Evolutionary conservation across 345 rosid species (phyloP), one percentile per base, ranked within the genome.

Genomic region (Gossypium mustelinum): DNA sequence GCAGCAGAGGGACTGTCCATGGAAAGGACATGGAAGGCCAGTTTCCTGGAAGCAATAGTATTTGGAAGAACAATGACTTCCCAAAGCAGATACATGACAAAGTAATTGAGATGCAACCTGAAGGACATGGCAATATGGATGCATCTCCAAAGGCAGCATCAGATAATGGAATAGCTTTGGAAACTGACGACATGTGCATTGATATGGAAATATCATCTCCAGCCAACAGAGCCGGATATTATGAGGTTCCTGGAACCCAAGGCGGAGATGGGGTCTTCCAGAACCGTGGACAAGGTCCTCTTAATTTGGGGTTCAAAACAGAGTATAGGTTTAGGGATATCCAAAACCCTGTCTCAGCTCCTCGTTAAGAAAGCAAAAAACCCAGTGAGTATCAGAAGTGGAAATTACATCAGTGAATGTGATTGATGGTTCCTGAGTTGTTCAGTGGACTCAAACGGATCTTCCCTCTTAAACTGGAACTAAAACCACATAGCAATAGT

Each of bases 131-230:
- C 48, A 48, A 68, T 52, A 76, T 11, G 7, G 66, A 76, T 47
- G 27, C 67, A 43, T 24, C 12, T 13, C 45, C 24, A 43, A 13
- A 66, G 55, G 71, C 47, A 4, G 73, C 45, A 34, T 11, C 4
- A 17, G 48, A 22, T 14, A 0, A 20, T 57, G 17, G 11, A 47
- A 65, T 20, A 41, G 25, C 50, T 65, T 41, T 20, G 34, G 66
- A 71, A 14, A 10, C 39, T 43, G 72, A 77, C 16, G 59, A 52
- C 25, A 17, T 41, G 55, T 77, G 72, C 72, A 43, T 54, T 1
- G 66, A 77, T 45, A 73, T 73, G 73, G 80, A 73, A 17, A 34
- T 64, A 64, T 34, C 65, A 44, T 45, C 66, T n/a, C 76, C 67
- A 45, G 39, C 13, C 18, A 22, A 67, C 22, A n/a, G 4, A 14